These are phyloP conservation scores for Kwoniella dendrophila DNA, from an alignment of 768 basidiomycete species.

Conservation along the genomic window DNA sequence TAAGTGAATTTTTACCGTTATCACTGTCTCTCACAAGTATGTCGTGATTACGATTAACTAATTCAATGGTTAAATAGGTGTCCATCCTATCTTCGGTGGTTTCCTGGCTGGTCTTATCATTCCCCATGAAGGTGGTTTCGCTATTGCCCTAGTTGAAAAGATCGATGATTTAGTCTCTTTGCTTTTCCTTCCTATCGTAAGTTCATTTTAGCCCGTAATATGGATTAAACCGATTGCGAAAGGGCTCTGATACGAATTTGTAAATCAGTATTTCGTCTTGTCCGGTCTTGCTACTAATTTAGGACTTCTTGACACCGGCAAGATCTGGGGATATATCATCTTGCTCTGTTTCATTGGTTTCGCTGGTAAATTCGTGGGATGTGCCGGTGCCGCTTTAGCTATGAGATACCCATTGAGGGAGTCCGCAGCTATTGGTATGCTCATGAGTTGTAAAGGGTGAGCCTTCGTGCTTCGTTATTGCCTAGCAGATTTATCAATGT, in stretches of 20 bases:
- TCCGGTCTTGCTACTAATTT: conserved; percentile 83
- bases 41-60: conserved; percentile 5
- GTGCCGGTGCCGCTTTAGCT: conserved; percentile 64
- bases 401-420: conserved; percentile 75
- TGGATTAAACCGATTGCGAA: too few relatives aligned
- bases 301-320: conserved; percentile 71
- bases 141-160: conserved; percentile 77
- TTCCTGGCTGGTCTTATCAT: conserved; percentile 81
- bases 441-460: conserved; percentile 90
- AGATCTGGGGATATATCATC: conserved; percentile 79
- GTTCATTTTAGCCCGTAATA: conserved; percentile 40
- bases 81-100: conserved; percentile 67
- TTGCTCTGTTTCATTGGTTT: conserved; percentile 76
- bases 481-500: too few relatives aligned
- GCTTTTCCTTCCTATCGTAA: conserved; percentile 73
- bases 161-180: conserved; percentile 83
- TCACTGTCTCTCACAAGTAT: neutral
- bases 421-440: conserved; percentile 74
- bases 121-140: conserved; percentile 79
- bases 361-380: conserved; percentile 74
- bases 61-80: conserved; percentile 28
- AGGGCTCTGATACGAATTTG: neutral
- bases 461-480: conserved; percentile 33
- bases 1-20: conserved; percentile 26
- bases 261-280: conserved; percentile 87